A percentile compares a stretch with the other conserved stretches of the same genome.
These are phyloP conservation scores for Botrytis pseudocinerea DNA, from an alignment of 2,329 filamentous ascomycete genomes.

Conservation along the genomic window DNA sequence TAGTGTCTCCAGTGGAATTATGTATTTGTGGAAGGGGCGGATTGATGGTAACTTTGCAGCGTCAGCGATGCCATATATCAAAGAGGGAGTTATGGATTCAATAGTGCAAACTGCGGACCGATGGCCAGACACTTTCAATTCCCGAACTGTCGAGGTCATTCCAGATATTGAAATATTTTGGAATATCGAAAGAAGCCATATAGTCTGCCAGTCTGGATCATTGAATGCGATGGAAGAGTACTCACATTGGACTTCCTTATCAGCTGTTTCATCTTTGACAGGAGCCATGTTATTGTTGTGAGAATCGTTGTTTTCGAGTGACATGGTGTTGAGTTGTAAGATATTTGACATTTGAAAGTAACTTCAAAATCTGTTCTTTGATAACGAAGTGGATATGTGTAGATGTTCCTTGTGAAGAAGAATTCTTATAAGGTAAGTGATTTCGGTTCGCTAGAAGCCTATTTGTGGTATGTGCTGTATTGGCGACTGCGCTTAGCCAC, in stretches of 20 bases:
- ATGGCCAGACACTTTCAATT: not conserved
- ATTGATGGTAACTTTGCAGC: not conserved
- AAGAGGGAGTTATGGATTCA: accelerated
- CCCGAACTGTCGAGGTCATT: not conserved
- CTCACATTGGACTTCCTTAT: not conserved
- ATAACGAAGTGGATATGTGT: not conserved
- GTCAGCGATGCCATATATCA: not conserved
- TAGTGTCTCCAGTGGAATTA: accelerated
- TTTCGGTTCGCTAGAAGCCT: not conserved
- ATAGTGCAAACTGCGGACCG: not conserved
- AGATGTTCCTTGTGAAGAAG: accelerated
- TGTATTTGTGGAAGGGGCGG: not conserved
- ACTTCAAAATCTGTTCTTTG: not conserved
- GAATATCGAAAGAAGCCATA: not conserved
- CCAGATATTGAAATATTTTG: not conserved
- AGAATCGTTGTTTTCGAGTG: accelerated
- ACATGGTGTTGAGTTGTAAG: not conserved
- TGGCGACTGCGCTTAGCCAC: not conserved
- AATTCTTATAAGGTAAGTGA: not conserved
- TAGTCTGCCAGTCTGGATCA: not conserved
- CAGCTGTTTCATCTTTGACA: too few relatives aligned
- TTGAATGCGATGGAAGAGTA: too few relatives aligned
- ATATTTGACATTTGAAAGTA: not conserved
- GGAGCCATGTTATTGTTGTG: not conserved
- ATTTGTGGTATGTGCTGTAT: too few relatives aligned